These are phyloP conservation scores for Astrephomene gubernaculifera DNA, from an alignment of 139 green algal genomes.

Conservation along the genomic window DNA sequence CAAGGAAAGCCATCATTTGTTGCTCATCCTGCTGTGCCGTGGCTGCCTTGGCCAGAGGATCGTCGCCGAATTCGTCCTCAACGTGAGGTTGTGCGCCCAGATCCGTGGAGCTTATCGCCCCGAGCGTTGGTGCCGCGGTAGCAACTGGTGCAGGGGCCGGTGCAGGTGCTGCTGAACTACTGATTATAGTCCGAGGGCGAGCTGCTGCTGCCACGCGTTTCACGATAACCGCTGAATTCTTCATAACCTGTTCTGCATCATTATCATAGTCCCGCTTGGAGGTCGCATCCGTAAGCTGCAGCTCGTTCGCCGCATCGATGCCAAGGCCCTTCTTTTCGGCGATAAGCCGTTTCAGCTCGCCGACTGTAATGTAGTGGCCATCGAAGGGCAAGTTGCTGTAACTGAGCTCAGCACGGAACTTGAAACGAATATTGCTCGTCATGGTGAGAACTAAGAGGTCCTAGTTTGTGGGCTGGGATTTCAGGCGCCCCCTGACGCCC, in stretches of 20 bases:
- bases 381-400: conserved; percentile 80
- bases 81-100: background rate
- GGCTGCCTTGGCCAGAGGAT: conserved; percentile 48
- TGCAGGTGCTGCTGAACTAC: conserved; percentile 22
- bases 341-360: conserved; percentile 85
- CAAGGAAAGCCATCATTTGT: conserved; percentile 28
- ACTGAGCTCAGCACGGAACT: conserved; percentile 72
- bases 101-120: too few species aligned
- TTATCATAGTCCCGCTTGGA: conserved; percentile 70
- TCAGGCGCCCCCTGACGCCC: background rate
- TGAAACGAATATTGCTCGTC: conserved; percentile 68
- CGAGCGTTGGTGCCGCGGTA: background rate
- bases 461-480: background rate
- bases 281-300: conserved; percentile 74
- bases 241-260: conserved; percentile 74
- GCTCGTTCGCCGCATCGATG: conserved; percentile 68
- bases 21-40: conserved; percentile 44
- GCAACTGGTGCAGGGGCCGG: background rate
- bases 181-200: background rate
- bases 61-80: conserved; percentile 62
- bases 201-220: conserved; percentile 64
- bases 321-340: conserved; percentile 80
- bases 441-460: conserved; percentile 8
- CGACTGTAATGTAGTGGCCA: conserved; percentile 78
- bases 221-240: conserved; percentile 75